Evolutionary conservation across 2,329 filamentous ascomycete genomes (phyloP).

Genomic region (Scleromitrula shiraiana): DNA sequence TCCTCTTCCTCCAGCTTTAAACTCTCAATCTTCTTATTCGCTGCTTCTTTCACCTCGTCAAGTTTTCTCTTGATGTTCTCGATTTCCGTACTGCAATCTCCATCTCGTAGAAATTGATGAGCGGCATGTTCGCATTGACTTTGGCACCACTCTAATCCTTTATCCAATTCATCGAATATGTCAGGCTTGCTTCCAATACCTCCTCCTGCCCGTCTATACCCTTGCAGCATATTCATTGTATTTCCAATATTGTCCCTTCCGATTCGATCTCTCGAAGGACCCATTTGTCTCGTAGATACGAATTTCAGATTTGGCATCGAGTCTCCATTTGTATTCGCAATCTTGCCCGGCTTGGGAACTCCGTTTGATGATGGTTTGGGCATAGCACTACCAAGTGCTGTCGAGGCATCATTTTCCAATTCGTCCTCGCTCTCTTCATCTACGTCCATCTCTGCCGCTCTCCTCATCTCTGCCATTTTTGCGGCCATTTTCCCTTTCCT

Average conservation of each 20-base stretch:
- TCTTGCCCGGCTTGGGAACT: background rate
- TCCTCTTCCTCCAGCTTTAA: constrained; percentile 16
- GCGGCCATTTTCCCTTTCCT: constrained; percentile 82
- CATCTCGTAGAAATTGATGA: constrained; percentile 81
- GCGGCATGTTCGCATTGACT: constrained; percentile 77
- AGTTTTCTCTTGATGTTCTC: constrained; percentile 43
- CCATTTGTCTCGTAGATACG: constrained; percentile 34
- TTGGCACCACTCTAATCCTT: constrained; percentile 71
- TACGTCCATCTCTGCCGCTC: constrained; percentile 47
- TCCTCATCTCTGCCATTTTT: constrained; percentile 59
- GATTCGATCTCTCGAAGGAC: constrained; percentile 24
- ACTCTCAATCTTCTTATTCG: constrained; percentile 22
- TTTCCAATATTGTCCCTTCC: constrained; percentile 11
- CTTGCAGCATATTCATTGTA: constrained; percentile 19
- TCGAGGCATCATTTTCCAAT: constrained; percentile 10
- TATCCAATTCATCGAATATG: constrained; percentile 68
- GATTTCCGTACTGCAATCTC: constrained; percentile 74
- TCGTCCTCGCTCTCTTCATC: constrained; percentile 38
- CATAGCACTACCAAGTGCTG: background rate
- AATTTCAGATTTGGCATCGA: constrained; percentile 30
- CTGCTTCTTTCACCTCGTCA: constrained; percentile 45
- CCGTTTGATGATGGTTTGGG: background rate
- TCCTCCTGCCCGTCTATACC: constrained; percentile 18
- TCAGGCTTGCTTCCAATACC: constrained; percentile 29
- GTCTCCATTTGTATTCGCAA: constrained; percentile 11